phyloP scores from a whole-genome alignment of 495 filamentous ascomycete genomes.

The Parachaetomium inaequale region DNA sequence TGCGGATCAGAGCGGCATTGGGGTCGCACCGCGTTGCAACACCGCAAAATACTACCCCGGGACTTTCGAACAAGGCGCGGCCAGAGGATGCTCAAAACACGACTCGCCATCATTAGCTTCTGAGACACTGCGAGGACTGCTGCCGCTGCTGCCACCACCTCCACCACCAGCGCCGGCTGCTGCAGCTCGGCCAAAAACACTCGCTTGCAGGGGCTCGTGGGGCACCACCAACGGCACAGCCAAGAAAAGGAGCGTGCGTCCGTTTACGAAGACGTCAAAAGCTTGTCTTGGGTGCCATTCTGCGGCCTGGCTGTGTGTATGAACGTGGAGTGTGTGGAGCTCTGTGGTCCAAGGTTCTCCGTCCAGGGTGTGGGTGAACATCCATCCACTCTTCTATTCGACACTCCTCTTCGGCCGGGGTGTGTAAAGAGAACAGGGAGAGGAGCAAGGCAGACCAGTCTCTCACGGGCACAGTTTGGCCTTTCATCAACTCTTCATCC shows the following conservation, averaged over 20 bases:
- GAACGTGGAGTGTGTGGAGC: slow-evolving; percentile 3
- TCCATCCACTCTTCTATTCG: slow-evolving; percentile 2
- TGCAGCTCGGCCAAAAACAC: neutral
- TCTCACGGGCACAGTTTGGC: slow-evolving; percentile 13
- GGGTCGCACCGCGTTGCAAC: slow-evolving; percentile 37
- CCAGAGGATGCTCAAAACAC: slow-evolving; percentile 15
- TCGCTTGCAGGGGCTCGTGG: slow-evolving; percentile 3
- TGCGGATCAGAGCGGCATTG: slow-evolving; percentile 32
- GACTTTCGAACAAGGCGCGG: slow-evolving; percentile 19
- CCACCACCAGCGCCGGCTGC: neutral
- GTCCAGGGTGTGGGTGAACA: neutral
- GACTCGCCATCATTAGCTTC: slow-evolving; percentile 13
- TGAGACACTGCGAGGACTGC: slow-evolving; percentile 21
- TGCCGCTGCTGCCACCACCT: slow-evolving; percentile 10
- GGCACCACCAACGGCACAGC: neutral
- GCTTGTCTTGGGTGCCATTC: neutral
- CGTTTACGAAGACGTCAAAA: neutral
- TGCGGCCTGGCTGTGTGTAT: neutral
- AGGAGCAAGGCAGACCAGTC: slow-evolving; percentile 4
- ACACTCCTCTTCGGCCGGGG: slow-evolving; percentile 1
- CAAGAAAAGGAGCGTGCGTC: neutral
- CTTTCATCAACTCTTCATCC: slow-evolving; percentile 20
- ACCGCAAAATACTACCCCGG: slow-evolving; percentile 26
- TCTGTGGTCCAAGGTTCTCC: neutral
- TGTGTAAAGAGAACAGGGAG: slow-evolving; percentile 13